phyloP scores from a whole-genome alignment of 805 yeast genomes.

The Candida montana region DNA sequence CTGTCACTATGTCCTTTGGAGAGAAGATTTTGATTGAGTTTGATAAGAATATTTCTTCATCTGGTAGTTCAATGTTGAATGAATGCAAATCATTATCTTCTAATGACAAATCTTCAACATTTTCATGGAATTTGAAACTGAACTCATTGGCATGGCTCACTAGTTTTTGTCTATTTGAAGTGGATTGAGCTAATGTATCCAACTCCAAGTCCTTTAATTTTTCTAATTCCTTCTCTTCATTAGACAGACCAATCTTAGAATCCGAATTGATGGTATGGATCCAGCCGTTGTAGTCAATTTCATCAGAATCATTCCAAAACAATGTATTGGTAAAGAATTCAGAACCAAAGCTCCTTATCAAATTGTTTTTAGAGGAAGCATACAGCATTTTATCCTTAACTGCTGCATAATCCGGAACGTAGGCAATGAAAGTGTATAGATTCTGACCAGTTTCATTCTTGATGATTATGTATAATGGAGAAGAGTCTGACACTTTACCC shows the following conservation, averaged over 20 bases:
- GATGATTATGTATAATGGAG: conserved; percentile 48
- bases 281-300: conserved; percentile 43
- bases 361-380: conserved; percentile 81
- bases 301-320: conserved; percentile 30
- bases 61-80: conserved; percentile 43
- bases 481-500: conserved; percentile 28
- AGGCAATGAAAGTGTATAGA: conserved; percentile 58
- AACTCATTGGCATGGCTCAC: conserved; percentile 24
- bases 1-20: conserved; percentile 27
- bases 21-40: conserved; percentile 17
- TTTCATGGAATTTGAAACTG: conserved; percentile 23
- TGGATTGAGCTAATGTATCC: conserved; percentile 27
- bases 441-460: conserved; percentile 27
- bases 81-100: conserved; percentile 34
- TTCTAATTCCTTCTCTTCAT: conserved; percentile 49
- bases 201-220: conserved; percentile 41
- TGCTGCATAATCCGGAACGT: conserved; percentile 80
- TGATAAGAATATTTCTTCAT: conserved; percentile 43
- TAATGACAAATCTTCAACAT: conserved; percentile 25
- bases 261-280: conserved; percentile 32
- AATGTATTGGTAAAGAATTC: conserved; percentile 31
- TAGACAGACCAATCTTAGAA: conserved; percentile 45
- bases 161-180: conserved; percentile 26
- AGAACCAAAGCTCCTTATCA: conserved; percentile 69
- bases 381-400: conserved; percentile 88